phyloP scores from a whole-genome alignment of 495 filamentous ascomycete genomes.

The Xylaria flabelliformis region DNA sequence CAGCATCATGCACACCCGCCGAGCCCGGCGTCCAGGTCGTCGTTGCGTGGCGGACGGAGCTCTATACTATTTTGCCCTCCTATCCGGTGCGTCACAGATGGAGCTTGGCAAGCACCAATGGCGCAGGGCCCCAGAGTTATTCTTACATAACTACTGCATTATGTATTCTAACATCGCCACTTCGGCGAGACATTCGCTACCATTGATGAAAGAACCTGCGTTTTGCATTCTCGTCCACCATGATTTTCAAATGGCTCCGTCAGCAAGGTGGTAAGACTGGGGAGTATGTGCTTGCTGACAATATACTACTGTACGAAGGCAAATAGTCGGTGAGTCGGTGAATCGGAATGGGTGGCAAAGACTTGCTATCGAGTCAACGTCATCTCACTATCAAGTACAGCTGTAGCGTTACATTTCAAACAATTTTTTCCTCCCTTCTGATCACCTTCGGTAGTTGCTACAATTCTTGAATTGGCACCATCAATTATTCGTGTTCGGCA shows the following conservation, averaged over 20 bases:
- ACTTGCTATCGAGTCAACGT: constrained; percentile 2
- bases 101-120: constrained; percentile 8
- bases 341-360: constrained; percentile 19
- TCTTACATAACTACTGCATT: not conserved
- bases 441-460: not conserved
- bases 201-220: not conserved
- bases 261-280: constrained; percentile 10
- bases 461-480: not conserved
- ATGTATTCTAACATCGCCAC: constrained; percentile 14
- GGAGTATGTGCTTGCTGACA: constrained; percentile 23
- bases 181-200: not conserved
- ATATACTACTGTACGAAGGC: not conserved
- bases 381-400: not conserved
- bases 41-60: not conserved
- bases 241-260: not conserved
- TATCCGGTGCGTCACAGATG: not conserved
- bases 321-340: constrained; percentile 26
- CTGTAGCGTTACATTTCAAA: constrained; percentile 5
- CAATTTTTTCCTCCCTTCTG: not conserved
- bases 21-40: not conserved
- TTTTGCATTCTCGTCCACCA: constrained; percentile 1
- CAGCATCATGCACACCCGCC: constrained; percentile 2
- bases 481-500: not conserved
- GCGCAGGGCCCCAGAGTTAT: not conserved
- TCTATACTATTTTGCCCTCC: not conserved